These are phyloP conservation scores for Aegilops tauschii DNA, from an alignment of 176 grass and related monocot species.

Conservation along the genomic window DNA sequence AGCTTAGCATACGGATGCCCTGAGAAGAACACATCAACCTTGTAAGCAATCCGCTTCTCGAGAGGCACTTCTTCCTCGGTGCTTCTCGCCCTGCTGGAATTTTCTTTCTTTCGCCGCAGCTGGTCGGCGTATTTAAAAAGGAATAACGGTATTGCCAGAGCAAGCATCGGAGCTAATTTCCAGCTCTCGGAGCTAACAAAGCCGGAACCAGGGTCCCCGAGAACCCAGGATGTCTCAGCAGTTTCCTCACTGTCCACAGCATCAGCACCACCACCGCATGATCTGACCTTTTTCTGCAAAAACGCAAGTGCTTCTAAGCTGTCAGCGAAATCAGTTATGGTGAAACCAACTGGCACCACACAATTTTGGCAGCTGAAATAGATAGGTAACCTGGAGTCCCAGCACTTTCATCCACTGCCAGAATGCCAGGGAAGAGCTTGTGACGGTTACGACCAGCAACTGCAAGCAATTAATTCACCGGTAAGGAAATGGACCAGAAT, in stretches of 20 bases:
- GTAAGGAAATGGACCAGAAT: conserved; percentile 25
- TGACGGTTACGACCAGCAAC: conserved; percentile 55
- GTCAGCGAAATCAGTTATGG: background rate
- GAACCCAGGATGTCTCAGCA: conserved; percentile 22
- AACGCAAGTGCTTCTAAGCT: background rate
- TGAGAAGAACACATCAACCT: conserved; percentile 94
- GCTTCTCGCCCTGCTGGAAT: conserved; percentile 11
- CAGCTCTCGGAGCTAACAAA: conserved; percentile 31
- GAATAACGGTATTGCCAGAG: conserved; percentile 44
- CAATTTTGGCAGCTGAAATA: conserved; percentile 11
- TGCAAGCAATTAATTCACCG: conserved; percentile 34
- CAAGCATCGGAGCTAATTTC: conserved; percentile 47
- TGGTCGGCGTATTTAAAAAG: conserved; percentile 65
- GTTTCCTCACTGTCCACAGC: conserved; percentile 11
- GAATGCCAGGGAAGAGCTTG: conserved; percentile 52
- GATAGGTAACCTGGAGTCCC: conserved; percentile 56
- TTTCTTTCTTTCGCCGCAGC: conserved; percentile 28
- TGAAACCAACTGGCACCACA: background rate
- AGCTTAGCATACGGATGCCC: conserved; percentile 91
- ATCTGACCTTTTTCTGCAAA: conserved; percentile 58
- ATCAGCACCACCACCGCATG: conserved; percentile 32
- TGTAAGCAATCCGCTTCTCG: conserved; percentile 92
- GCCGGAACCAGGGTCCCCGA: conserved; percentile 16
- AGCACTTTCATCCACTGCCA: conserved; percentile 74
- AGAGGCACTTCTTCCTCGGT: conserved; percentile 73